Base-by-base conservation (phyloP, 768 basidiomycete genomes). In the Lactifluus piperatus region DNA sequence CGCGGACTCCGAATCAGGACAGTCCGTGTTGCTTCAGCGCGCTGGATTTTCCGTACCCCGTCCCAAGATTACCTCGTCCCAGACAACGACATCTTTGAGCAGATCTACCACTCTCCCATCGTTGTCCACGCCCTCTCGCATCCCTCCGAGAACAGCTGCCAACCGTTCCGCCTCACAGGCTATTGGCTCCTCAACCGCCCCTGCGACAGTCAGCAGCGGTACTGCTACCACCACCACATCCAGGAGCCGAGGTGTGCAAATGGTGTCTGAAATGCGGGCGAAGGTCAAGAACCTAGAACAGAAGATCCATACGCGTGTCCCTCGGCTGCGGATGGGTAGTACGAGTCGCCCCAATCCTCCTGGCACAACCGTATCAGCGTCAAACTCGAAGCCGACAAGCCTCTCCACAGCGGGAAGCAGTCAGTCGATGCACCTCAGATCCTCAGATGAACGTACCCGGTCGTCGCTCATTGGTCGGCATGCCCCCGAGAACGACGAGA, bases 181-280 rank as follows among this genome's bases (percentile, higher is more conserved):
- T 2, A 50, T 67, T 36, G 58, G 65, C 26, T 62, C 71, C 51
- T 76, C 78, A 2, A 71, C 76, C 11, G 65, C 68, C 36, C 66
- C 72, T 26, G 65, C 63, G n/a, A 62, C 71, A 9, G 65, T 69
- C 7, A 66, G 60, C 7, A 66, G 60, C 49, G 69, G 61, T 55
- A 52, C 74, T 41, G 69, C 70, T 8, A 64, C 77, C 54, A 79
- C 79, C 3, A 72, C 80, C 13, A n/a, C n/a, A n/a, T 79, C 87
- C 4, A 87, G 78, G 74, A 91, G 80, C 69, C 87, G 84, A 69
- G 91, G 90, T 27, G 88, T 91, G 3, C 90, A 93, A 68, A 93
- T 94, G 91, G 89, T 92, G 5, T 86, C 88, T 24, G 91, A 93
- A 69, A 91, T 94, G 86, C 82, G 91, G 43, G 89, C 88, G 39